phyloP scores from a whole-genome alignment of 2,329 filamentous ascomycete species.

The Apiospora sp. region DNA sequence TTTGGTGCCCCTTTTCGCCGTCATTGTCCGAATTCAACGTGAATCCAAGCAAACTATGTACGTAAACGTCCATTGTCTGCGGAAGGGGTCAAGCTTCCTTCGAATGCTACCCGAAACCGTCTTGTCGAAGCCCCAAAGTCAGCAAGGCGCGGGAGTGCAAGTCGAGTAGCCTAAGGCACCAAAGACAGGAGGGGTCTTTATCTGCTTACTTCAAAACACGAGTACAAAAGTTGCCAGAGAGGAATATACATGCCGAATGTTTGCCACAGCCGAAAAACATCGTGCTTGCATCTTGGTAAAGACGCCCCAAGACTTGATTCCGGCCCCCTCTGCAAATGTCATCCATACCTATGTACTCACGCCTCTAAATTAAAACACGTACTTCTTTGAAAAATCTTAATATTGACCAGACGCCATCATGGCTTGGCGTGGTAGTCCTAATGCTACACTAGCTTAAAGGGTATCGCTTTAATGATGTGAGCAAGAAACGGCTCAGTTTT shows the following conservation, averaged over 20 bases:
- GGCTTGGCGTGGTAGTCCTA: slow-evolving; percentile 16
- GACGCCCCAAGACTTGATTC: not conserved
- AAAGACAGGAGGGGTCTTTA: not conserved
- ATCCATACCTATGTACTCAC: not conserved
- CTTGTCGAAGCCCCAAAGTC: not conserved
- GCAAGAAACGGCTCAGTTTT: not conserved
- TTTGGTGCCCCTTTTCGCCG: not conserved
- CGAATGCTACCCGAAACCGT: not conserved
- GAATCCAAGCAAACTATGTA: not conserved
- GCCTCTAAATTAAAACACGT: not conserved
- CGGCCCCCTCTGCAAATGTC: not conserved
- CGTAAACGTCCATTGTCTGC: not conserved
- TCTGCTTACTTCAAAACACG: not conserved
- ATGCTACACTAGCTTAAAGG: slow-evolving; percentile 18
- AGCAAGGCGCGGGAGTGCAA: not conserved
- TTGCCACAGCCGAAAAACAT: not conserved
- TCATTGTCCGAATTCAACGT: not conserved
- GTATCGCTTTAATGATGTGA: slow-evolving; percentile 17
- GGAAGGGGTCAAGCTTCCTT: not conserved
- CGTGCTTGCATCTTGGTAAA: not conserved
- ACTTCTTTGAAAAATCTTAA: not conserved
- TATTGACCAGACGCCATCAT: slow-evolving; percentile 20
- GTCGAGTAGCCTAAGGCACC: not conserved
- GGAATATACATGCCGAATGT: not conserved
- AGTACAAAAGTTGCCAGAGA: not conserved